Evolutionary conservation across 257 asterid genomes (phyloP).

Genomic region (Petunia secreta): DNA sequence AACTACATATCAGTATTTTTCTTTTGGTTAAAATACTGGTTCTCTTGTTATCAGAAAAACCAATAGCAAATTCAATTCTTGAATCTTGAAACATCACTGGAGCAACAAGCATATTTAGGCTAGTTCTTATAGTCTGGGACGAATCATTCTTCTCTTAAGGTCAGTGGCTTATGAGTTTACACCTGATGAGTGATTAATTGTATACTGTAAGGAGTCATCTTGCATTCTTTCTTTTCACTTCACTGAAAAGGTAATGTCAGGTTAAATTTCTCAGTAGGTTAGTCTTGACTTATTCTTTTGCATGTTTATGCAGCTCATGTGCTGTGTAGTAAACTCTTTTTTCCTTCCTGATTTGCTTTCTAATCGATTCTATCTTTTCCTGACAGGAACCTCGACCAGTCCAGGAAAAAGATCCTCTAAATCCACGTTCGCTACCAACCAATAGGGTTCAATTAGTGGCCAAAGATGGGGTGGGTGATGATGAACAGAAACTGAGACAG

Average conservation of each 20-base stretch:
- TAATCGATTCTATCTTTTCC: constrained; percentile 1
- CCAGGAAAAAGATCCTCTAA: constrained; percentile 55
- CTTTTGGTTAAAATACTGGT: neutral
- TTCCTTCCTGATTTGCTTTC: neutral
- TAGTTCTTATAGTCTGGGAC: neutral
- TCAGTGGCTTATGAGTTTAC: neutral
- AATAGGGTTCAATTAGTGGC: constrained; percentile 36
- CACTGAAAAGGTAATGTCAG: neutral
- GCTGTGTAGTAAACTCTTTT: neutral
- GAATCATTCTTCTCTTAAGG: neutral
- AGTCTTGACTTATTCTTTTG: neutral
- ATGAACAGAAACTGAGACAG: constrained; percentile 48
- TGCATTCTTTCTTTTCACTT: neutral
- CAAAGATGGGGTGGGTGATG: constrained; percentile 46
- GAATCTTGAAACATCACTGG: neutral
- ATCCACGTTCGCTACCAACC: constrained; percentile 39
- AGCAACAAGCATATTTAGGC: neutral
- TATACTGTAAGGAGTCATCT: neutral
- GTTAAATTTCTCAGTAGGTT: neutral
- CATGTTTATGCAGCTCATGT: neutral
- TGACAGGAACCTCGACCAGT: constrained; percentile 71
- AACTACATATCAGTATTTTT: neutral
- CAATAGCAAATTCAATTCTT: neutral
- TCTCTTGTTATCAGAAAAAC: neutral
- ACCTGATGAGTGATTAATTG: neutral